Base-by-base conservation (phyloP, 208 protist genomes). In the Spongospora subterranea region DNA sequence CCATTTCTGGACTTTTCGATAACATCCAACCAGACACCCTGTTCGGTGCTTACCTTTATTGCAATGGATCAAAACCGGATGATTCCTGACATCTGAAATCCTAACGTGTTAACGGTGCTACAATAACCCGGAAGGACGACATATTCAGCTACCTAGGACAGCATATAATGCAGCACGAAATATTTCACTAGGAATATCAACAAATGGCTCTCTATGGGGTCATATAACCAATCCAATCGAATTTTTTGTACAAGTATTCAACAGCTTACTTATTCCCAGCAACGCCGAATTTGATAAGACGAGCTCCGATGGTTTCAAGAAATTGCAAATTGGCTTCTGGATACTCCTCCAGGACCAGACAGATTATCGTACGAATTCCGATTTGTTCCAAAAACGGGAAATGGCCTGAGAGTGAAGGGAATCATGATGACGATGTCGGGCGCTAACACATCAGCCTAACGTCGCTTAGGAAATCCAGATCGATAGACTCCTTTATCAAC, bases 41-140 rank as follows among this genome's bases (percentile, higher is more conserved):
- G 93, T 94, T 35, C 93, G 89, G 65, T 94, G 93, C 89, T 94
- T 94, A 90, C 93, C 93, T 60, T 94, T 89, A 90, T 94, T 94
- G 64, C 93, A 94, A 54, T 94, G 93, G 46, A 94, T 94, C 46
- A 93, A 91, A 29, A 94, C 71, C 0, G 93, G 93, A 71, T 93
- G 91, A 41, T 92, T 93, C 93, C 91, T 40, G 91, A 20, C 0
- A 89, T 43, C n/a, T 64, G n/a, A 45, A 82, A 35, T 6, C 17
- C 35, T 43, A 82, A 82, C 35, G 6, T 29, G 50, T 60, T 60
- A 88, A 17, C 0, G 13, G 40, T 1, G 0, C 66, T 45, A 92
- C 29, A n/a, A n/a, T n/a, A n/a, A n/a, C n/a, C n/a, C n/a, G n/a
- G n/a, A n/a, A n/a, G n/a, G n/a, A n/a, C n/a, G 0, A 39, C 89